Base-by-base conservation (phyloP, 2,329 filamentous ascomycete genomes). In the Ophiostoma ulmi region DNA sequence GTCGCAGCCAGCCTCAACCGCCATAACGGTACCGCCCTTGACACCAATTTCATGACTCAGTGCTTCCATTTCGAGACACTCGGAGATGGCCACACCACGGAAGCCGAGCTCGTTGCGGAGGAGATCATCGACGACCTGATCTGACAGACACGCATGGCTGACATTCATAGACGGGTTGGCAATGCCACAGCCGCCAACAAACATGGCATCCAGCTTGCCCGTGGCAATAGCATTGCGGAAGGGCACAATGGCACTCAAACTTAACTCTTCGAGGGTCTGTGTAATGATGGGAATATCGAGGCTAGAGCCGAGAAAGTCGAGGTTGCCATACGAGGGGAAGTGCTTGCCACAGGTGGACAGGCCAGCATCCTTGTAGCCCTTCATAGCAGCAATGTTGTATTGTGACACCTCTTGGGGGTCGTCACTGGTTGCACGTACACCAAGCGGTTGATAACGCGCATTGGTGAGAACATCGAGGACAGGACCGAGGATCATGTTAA, bases 21-120 rank as follows among this genome's bases (percentile, higher is more conserved):
- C 95, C 93, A 97, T 97, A 75, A 98, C 93, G 0, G 94, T 97
- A 14, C 95, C 95, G 58, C 95, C 94, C 75, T 94, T 93, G 22
- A 99, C 93, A n/a, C 94, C 94, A 68, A 98, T 95, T 76, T 97
- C 96, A 77, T 97, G 92, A 74, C 93, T 95, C 10, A 98, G 85
- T 0, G 94, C 93, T 77, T 97, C 94, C 94, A 98, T 98, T 78
- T 97, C 94, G 8, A 98, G 82, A 75, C 94, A 98, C 77, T 98
- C 94, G 0, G 94, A 97, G 68, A 98, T 93, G 35, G 95, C 93
- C 2, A 98, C 94, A 1, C 94, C 94, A 68, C 92, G 87, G 76
- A 98, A 98, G 2, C 91, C 91, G 35, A 98, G 86, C 74, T 97
- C 93, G 72, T 91, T 90, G n/a, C 94, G 87, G 3, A 98, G 83